Base-by-base conservation (phyloP, 208 protist species). In the Trypanosoma scelopori region DNA sequence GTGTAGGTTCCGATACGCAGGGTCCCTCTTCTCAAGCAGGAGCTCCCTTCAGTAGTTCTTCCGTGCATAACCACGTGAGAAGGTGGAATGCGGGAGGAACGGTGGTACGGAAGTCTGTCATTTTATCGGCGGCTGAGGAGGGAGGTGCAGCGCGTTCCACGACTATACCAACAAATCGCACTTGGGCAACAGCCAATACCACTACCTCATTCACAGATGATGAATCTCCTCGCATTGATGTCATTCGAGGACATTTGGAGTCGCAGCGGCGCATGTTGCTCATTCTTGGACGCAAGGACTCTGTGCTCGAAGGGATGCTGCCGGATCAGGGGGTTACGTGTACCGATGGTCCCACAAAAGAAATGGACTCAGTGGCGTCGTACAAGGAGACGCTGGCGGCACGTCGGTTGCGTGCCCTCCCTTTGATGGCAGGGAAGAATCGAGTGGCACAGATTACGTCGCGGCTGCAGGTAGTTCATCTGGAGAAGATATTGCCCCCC, bases 371-470 rank as follows among this genome's bases (percentile, higher is more conserved):
- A 61, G 28, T n/a, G 27, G 32, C 35, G 9, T 43, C 51, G 5
- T 49, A 18, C 28, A 32, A 11, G 5, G 25, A 42, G 41, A 11
- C 45, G 30, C 32, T 45, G 5, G 43, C 28, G 0, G 20, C 59
- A 43, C 51, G 30, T 37, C 58, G 46, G n/a, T 0, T 13, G 22
- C 22, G 57, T 18, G 27, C 3, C 6, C 0, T 15, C 5, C 28
- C 3, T 13, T 22, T 56, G 15, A 55, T 39, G 50, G 58, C 52
- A 11, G 41, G 50, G 22, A 61, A 43, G 23, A 28, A 16, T 39
- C 58, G 48, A 42, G 57, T 86, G 15, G 69, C 80, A 18, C 58
- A 79, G 30, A 63, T 82, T 60, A 78, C 76, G 3, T 53, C 76
- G 27, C 64, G 65, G 39, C 23, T 82, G 55, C 57, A 69, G 5